These are phyloP conservation scores for Penicillium sp. DNA, from an alignment of 2,329 filamentous ascomycete species.

Conservation along the genomic window DNA sequence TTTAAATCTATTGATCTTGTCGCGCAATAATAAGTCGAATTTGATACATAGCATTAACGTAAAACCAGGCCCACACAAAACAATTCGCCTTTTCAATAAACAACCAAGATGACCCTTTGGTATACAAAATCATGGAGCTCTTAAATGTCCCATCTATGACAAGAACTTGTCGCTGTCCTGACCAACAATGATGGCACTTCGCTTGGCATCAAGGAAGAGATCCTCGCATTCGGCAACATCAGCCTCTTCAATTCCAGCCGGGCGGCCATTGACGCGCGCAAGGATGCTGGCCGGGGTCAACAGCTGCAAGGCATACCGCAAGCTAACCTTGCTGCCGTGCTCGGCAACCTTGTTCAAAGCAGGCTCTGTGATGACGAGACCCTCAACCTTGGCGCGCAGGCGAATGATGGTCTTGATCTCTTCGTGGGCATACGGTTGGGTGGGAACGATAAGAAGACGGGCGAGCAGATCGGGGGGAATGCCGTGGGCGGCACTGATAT, in stretches of 20 bases:
- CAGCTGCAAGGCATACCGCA: conserved; percentile 91
- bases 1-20: neutral
- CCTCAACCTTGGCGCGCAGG: conserved; percentile 80
- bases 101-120: conserved; percentile 23
- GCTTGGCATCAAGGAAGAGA: conserved; percentile 78
- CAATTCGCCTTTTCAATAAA: conserved; percentile 30
- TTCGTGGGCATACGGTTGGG: conserved; percentile 79
- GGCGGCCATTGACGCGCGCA: conserved; percentile 77
- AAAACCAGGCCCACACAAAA: conserved; percentile 21
- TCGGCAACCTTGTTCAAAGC: conserved; percentile 85
- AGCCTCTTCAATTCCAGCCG: conserved; percentile 70
- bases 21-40: conserved; percentile 4
- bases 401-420: conserved; percentile 93
- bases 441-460: conserved; percentile 93
- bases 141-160: conserved; percentile 13
- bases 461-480: conserved; percentile 91
- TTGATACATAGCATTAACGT: conserved; percentile 28
- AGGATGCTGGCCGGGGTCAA: conserved; percentile 89
- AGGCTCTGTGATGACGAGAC: conserved; percentile 74
- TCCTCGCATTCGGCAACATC: conserved; percentile 82
- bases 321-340: conserved; percentile 83
- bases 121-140: conserved; percentile 26
- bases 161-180: conserved; percentile 68
- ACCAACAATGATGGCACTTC: conserved; percentile 71
- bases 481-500: conserved; percentile 82